Percentiles rank a stretch among this genome's conserved stretches.
These are phyloP conservation scores for Pseudogymnoascus sp. DNA, from an alignment of 2,329 filamentous ascomycete species.

Conservation along the genomic window DNA sequence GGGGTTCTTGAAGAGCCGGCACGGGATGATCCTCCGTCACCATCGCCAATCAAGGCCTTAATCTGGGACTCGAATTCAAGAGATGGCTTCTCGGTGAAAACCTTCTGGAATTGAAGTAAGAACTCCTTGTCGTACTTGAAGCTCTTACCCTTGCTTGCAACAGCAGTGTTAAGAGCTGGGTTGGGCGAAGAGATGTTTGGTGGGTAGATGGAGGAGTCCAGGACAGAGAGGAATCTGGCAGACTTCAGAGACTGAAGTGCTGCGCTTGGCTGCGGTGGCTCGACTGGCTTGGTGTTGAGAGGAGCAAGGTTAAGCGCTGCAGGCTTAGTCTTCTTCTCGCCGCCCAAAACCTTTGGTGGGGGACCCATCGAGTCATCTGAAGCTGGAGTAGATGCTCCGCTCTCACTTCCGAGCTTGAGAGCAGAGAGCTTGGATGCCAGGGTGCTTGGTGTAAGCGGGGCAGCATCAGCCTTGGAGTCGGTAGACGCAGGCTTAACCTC, in stretches of 20 bases:
- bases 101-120: constrained; percentile 88
- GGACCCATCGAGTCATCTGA: constrained; percentile 39
- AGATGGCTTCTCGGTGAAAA: constrained; percentile 95
- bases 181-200: constrained; percentile 81
- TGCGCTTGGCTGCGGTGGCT: constrained; percentile 87
- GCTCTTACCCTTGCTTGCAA: constrained; percentile 68
- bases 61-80: constrained; percentile 88
- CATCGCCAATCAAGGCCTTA: constrained; percentile 77
- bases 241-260: constrained; percentile 90
- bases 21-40: constrained; percentile 55
- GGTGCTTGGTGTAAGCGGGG: constrained; percentile 25
- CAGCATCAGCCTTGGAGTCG: constrained; percentile 18
- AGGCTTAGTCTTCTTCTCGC: constrained; percentile 68
- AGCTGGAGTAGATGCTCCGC: constrained; percentile 35
- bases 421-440: constrained; percentile 42
- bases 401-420: constrained; percentile 41
- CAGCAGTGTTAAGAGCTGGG: constrained; percentile 76
- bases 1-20: constrained; percentile 56
- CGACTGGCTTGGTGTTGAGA: constrained; percentile 75
- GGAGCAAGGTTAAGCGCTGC: constrained; percentile 78
- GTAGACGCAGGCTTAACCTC: constrained; percentile 14
- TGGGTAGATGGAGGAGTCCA: constrained; percentile 75
- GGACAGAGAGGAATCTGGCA: constrained; percentile 76
- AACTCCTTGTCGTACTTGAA: constrained; percentile 96
- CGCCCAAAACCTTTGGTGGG: constrained; percentile 46